A percentile compares a stretch with the other conserved stretches of the same genome.
Conservation (phyloP, 2,329 filamentous ascomycete species). For the Pyrenophora seminiperda region DNA sequence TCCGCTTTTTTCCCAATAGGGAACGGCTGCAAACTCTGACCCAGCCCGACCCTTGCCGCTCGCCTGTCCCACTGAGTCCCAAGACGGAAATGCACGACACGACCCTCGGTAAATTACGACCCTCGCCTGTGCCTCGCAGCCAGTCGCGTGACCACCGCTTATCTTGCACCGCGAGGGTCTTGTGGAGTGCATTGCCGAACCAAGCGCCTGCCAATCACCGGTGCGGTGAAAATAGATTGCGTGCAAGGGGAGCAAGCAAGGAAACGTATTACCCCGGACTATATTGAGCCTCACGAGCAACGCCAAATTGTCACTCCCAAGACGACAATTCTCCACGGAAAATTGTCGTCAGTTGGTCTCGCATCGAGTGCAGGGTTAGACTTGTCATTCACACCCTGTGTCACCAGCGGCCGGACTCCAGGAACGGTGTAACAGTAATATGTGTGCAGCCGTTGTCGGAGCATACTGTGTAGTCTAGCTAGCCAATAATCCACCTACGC, state of each 20-base stretch:
- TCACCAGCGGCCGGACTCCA: not conserved
- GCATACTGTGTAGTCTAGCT: slow-evolving; percentile 1
- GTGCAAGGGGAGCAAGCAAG: not conserved
- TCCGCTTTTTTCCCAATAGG: slow-evolving; percentile 22
- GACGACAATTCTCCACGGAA: too few species aligned
- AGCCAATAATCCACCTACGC: slow-evolving; percentile 4
- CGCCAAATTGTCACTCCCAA: too few species aligned
- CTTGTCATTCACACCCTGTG: not conserved
- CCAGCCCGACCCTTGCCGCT: slow-evolving; percentile 21
- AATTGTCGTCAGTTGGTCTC: too few species aligned
- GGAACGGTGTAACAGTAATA: not conserved
- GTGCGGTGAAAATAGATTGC: not conserved
- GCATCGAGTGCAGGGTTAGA: not conserved
- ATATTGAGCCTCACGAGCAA: not conserved
- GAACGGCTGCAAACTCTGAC: slow-evolving; percentile 15
- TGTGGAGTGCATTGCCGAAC: slow-evolving; percentile 17
- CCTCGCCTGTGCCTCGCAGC: not conserved
- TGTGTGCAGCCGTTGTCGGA: slow-evolving; percentile 8
- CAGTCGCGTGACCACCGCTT: slow-evolving; percentile 4
- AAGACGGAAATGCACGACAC: slow-evolving; percentile 24
- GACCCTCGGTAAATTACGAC: not conserved
- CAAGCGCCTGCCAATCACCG: slow-evolving; percentile 15
- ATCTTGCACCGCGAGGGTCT: slow-evolving; percentile 5
- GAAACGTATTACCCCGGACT: slow-evolving; percentile 4
- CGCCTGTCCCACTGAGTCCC: too few species aligned